These are phyloP conservation scores for Anaeromyces robustus DNA, from an alignment of 192 early-diverging fungal genomes.

Conservation along the genomic window DNA sequence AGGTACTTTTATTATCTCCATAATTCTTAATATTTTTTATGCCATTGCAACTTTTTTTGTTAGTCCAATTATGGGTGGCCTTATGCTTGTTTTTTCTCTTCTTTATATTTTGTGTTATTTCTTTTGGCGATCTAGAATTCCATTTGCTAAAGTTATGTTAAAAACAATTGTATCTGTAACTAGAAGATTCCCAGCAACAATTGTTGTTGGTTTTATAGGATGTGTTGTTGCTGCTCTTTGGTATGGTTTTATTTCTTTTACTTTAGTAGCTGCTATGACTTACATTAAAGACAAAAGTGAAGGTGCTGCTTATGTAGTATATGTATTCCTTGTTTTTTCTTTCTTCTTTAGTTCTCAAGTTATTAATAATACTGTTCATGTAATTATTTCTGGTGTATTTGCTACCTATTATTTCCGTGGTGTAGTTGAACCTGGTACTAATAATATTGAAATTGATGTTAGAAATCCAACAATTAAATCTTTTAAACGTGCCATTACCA, in stretches of 20 bases:
- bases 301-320: constrained; percentile 13
- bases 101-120: constrained; percentile 18
- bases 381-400: constrained; percentile 65
- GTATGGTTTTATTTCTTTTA: constrained; percentile 49
- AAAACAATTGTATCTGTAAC: constrained; percentile 68
- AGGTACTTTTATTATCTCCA: constrained; percentile 16
- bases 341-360: constrained; percentile 58
- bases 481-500: constrained; percentile 57
- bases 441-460: constrained; percentile 12
- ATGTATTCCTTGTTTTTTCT: constrained; percentile 42
- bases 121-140: constrained; percentile 18
- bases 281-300: not conserved
- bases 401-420: constrained; percentile 66
- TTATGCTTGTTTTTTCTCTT: constrained; percentile 22
- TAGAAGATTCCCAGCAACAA: constrained; percentile 58
- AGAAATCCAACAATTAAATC: constrained; percentile 41
- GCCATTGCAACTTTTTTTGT: constrained; percentile 11
- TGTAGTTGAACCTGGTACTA: constrained; percentile 16
- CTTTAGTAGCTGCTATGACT: constrained; percentile 13
- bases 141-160: not conserved
- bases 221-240: constrained; percentile 54
- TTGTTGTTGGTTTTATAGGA: constrained; percentile 55
- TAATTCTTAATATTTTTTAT: constrained; percentile 12
- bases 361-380: constrained; percentile 52
- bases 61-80: constrained; percentile 6